A percentile compares a stretch with the other conserved stretches of the same genome.
These are phyloP conservation scores for Neofusicoccum cordaticola DNA, from an alignment of 2,329 filamentous ascomycete genomes.

Conservation along the genomic window DNA sequence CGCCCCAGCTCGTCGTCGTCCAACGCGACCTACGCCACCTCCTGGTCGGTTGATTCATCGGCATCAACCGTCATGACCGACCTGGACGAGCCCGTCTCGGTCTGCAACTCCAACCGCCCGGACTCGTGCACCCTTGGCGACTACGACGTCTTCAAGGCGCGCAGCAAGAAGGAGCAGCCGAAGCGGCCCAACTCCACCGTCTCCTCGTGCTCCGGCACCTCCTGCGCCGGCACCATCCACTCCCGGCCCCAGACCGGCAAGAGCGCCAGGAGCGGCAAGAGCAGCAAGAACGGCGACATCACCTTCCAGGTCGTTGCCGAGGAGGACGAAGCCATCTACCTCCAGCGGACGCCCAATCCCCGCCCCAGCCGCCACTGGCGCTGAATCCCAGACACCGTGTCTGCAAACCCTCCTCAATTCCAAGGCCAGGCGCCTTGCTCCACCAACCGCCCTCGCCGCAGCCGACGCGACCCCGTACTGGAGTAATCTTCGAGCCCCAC, in stretches of 20 bases:
- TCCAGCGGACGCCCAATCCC: not conserved
- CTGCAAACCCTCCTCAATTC: not conserved
- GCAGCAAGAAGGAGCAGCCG: not conserved
- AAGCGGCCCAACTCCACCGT: conserved; percentile 1
- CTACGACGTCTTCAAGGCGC: not conserved
- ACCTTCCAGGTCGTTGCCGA: conserved; percentile 6
- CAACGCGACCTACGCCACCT: conserved; percentile 8
- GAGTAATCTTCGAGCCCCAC: not conserved
- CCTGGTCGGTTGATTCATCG: conserved; percentile 5
- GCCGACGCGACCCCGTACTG: conserved; percentile 4
- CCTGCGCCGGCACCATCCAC: conserved; percentile 12
- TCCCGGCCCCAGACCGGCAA: conserved; percentile 1
- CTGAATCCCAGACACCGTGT: not conserved
- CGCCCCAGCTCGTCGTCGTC: conserved; percentile 4
- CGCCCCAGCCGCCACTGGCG: not conserved
- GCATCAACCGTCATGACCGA: conserved; percentile 9
- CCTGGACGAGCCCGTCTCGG: not conserved
- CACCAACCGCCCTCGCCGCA: not conserved
- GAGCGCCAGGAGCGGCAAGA: conserved; percentile 13
- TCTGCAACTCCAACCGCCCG: conserved; percentile 1
- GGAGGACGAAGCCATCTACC: conserved; percentile 8
- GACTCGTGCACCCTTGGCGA: conserved; percentile 12
- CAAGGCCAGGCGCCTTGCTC: conserved; percentile 3
- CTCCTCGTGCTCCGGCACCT: conserved; percentile 1
- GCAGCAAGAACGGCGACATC: conserved; percentile 9